Evolutionary conservation across 2,329 filamentous ascomycete species (phyloP), one percentile per base, ranked within the genome.

Genomic region (Teratosphaeria destructans): DNA sequence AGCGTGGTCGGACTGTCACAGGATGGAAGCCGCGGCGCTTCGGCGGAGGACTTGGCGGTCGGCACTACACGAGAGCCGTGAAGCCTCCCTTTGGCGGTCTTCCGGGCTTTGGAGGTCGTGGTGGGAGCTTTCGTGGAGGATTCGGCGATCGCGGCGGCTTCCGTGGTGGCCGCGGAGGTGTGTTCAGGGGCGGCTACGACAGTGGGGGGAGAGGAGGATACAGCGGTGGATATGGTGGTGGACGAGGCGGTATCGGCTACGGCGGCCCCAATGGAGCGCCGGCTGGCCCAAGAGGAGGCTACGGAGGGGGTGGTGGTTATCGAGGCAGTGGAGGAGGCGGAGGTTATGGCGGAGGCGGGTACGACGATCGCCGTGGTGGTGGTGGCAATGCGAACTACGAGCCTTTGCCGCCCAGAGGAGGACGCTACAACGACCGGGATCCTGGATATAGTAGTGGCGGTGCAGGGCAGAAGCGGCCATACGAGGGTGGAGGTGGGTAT

Each of bases 1-100:
- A 99, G 77, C 87, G 94, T 71, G 94, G 94, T 66, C 88, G 94
- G 67, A 97, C 94, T 35, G 90, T 96, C 49, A 89, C 89, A 71
- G 90, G 88, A 55, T 99, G 94, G 94, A 88, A 89, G 71, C 94
- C 94, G 62, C 87, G 89, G 66, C 87, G 94, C 64, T 87, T 95
- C 57, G 94, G 93, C 60, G 94, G 94, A 65, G 94, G 94, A 54
- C 83, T 96, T 2, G 94, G 94, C 63, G 93, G 93, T 54, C 86
- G 94, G 68, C 89, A 90, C 64, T 97, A 97, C 75, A 97, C 93
- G 60, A 95, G 93, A 75, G 84, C 86, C 16, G 80, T 85, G 64
- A 54, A 79, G 82, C 64, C 87, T 81, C 23, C 57, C 54, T 84
- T 82, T 62, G 79, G 77, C 52, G 76, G 81, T 52, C 80, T 81